Evolutionary conservation across 495 filamentous ascomycete species (phyloP), one percentile per base, ranked within the genome.

Genomic region (Neurospora sp.): DNA sequence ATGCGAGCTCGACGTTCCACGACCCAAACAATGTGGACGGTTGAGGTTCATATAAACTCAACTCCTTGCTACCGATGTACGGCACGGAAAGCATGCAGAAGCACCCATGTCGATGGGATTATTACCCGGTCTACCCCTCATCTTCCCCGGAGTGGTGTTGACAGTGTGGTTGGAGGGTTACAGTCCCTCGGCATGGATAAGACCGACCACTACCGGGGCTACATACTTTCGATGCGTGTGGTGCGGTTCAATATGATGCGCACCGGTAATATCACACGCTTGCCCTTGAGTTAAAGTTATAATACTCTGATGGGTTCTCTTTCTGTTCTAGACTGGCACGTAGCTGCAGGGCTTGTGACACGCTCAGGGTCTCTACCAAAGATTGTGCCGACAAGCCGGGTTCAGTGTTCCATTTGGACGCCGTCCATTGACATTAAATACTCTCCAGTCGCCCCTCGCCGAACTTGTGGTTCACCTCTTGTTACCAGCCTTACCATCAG

Each of bases 81-180:
- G 27, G 54, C 54, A 62, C 54, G 54, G 23, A 62, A 62, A 16
- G 54, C 54, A 62, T 62, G 54, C 54, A 62, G 54, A 62, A 62
- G 54, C 54, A 62, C 12, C 54, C 54, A 62, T 62, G 23, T 16
- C 27, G 54, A 62, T 31, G 54, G 54, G 27, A 62, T 62, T 16
- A 62, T 62, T 5, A 62, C 11, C 54, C 70, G 38, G 72, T 73
- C 72, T 77, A 78, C 77, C 76, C 77, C 74, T 78, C 76, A 77
- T 70, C 75, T 72, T 69, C 44, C 71, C 72, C 23, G 8, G 27
- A 54, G 66, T 72, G 71, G 14, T 70, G 37, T 69, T 54, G 59
- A 72, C 39, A 23, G 59, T 62, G 27, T 62, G 54, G 23, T 59
- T 59, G 69, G 41, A 73, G 38, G 69, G 14, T 46, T 38, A 73